phyloP scores from a whole-genome alignment of 345 rosid genomes.

The Populus deltoides region DNA sequence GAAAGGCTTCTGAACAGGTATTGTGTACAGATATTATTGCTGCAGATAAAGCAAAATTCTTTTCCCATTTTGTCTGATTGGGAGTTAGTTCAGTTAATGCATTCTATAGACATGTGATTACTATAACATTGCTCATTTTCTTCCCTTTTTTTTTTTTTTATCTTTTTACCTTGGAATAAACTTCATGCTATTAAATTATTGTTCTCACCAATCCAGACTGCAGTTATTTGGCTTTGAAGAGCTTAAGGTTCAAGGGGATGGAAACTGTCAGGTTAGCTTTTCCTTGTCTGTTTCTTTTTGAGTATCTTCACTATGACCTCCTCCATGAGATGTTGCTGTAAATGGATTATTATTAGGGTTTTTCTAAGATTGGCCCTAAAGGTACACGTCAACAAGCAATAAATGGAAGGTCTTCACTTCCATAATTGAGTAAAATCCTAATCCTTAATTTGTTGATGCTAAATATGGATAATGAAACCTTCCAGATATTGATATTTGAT shows the following conservation, averaged over 20 bases:
- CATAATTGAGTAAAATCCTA: background rate
- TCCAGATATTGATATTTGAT: background rate
- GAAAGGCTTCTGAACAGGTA: conserved; percentile 83
- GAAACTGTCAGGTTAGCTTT: conserved; percentile 66
- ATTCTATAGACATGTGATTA: background rate
- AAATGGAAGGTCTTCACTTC: background rate
- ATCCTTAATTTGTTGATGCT: background rate
- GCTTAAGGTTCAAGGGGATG: conserved; percentile 75
- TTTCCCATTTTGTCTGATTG: background rate
- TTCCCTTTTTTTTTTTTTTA: background rate
- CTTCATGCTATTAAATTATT: background rate
- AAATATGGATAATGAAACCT: background rate
- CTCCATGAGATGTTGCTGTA: background rate
- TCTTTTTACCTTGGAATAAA: background rate
- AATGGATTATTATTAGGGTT: background rate
- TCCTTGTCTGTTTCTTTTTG: background rate
- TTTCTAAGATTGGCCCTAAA: background rate
- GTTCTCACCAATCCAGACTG: conserved; percentile 35
- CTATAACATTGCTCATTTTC: background rate
- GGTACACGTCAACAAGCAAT: background rate
- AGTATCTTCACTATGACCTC: background rate
- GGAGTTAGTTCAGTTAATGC: background rate
- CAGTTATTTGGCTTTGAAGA: conserved; percentile 51
- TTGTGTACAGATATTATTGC: background rate
- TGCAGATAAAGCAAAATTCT: background rate